Evolutionary conservation across 768 basidiomycete species (phyloP).

Genomic region (Mrakia hoshinonis): DNA sequence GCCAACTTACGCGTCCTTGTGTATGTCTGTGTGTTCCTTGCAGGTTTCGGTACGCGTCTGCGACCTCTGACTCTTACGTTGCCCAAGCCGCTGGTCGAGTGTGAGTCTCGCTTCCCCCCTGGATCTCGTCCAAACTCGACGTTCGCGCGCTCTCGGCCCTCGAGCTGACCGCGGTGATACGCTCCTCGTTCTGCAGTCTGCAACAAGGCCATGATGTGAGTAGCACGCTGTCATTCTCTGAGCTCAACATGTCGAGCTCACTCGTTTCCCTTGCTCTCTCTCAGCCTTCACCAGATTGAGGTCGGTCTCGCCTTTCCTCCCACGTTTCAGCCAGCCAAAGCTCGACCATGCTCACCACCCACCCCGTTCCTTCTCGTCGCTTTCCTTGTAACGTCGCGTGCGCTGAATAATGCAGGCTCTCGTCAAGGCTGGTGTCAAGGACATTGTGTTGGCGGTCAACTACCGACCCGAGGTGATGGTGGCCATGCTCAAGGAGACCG

Average conservation of each 20-base stretch:
- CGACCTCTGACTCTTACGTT: constrained; percentile 43
- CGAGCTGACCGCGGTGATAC: not conserved
- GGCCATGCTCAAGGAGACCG: constrained; percentile 44
- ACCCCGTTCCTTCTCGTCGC: not conserved
- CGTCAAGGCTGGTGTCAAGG: constrained; percentile 48
- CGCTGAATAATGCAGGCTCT: too few species aligned
- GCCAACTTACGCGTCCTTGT: not conserved
- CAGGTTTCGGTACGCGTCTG: constrained; percentile 47
- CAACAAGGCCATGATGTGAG: constrained; percentile 43
- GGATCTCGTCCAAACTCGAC: not conserved
- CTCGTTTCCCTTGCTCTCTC: not conserved
- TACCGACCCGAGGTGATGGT: constrained; percentile 48
- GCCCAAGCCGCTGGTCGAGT: constrained; percentile 46
- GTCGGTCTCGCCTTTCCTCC: constrained; percentile 14
- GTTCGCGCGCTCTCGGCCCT: not conserved
- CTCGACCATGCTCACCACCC: not conserved
- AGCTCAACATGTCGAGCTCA: not conserved
- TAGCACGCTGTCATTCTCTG: not conserved
- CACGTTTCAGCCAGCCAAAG: not conserved
- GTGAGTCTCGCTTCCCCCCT: constrained; percentile 8
- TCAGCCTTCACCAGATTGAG: constrained; percentile 46
- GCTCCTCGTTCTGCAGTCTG: not conserved
- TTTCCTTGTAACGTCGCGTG: too few species aligned
- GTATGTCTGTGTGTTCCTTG: not conserved
- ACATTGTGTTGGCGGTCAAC: constrained; percentile 48